These are phyloP conservation scores for Pseudisothecium myosuroides DNA, from an alignment of 225 moss, liverwort and hornwort species.

Conservation along the genomic window DNA sequence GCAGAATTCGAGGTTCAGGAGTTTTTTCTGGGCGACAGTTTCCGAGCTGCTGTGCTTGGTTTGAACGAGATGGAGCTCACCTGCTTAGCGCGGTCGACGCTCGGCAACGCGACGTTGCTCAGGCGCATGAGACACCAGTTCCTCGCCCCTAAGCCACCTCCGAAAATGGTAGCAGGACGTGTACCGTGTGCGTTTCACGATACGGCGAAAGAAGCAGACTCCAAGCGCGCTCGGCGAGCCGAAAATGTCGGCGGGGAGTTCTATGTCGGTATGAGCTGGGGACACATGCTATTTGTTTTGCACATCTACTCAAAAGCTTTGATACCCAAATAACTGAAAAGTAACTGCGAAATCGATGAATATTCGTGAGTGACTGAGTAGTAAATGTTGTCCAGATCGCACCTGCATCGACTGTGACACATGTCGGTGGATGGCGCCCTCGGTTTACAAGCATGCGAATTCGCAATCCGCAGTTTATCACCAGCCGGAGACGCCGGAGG, in stretches of 20 bases:
- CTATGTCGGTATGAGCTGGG: conserved; percentile 13
- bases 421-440: conserved; percentile 90
- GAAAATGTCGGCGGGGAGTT: conserved; percentile 33
- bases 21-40: background rate
- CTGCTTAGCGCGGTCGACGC: background rate
- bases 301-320: background rate
- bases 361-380: background rate
- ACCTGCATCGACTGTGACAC: conserved; percentile 89
- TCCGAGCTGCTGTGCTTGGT: background rate
- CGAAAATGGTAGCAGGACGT: background rate
- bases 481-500: conserved; percentile 60
- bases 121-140: background rate
- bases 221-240: conserved; percentile 15
- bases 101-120: background rate
- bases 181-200: background rate
- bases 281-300: background rate
- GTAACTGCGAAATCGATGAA: background rate
- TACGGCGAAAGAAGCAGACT: background rate
- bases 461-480: conserved; percentile 60
- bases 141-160: background rate
- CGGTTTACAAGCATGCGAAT: conserved; percentile 25
- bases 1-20: background rate
- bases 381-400: conserved; percentile 27
- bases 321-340: background rate
- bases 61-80: conserved; percentile 4